Conservation (phyloP, 352 stramenopile genomes). For the Phytophthora colocasiae region DNA sequence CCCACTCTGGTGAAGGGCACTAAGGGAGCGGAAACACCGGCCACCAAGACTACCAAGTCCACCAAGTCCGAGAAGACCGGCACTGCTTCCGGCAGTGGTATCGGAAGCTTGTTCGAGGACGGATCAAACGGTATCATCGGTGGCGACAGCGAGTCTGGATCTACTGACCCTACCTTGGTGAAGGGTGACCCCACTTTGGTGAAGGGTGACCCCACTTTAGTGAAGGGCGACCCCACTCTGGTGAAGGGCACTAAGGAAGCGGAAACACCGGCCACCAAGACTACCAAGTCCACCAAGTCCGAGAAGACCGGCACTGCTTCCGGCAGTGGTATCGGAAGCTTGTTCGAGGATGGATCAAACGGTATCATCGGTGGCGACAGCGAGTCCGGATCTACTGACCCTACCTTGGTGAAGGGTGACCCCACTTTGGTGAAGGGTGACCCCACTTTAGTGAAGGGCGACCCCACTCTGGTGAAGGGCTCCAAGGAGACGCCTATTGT, state of each 20-base stretch:
- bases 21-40: not conserved
- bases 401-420: not conserved
- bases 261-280: constrained; percentile 4
- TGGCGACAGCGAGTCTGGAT: not conserved
- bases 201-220: too few relatives aligned
- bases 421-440: constrained; percentile 9
- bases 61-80: too few relatives aligned
- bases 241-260: constrained; percentile 1
- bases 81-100: too few relatives aligned
- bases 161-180: constrained; percentile 14
- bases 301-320: constrained; percentile 19
- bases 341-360: constrained; percentile 15
- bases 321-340: constrained; percentile 7
- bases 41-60: too few relatives aligned
- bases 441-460: not conserved
- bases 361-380: constrained; percentile 4
- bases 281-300: constrained; percentile 15
- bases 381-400: not conserved
- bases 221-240: too few relatives aligned
- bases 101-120: constrained; percentile 12
- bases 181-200: constrained; percentile 1
- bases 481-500: not conserved
- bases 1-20: constrained; percentile 10
- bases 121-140: constrained; percentile 6
- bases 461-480: constrained; percentile 14